Percentiles rank a stretch among this genome's conserved stretches.
phyloP scores from a whole-genome alignment of 345 rosid genomes.

The Eucalyptus microcorys region DNA sequence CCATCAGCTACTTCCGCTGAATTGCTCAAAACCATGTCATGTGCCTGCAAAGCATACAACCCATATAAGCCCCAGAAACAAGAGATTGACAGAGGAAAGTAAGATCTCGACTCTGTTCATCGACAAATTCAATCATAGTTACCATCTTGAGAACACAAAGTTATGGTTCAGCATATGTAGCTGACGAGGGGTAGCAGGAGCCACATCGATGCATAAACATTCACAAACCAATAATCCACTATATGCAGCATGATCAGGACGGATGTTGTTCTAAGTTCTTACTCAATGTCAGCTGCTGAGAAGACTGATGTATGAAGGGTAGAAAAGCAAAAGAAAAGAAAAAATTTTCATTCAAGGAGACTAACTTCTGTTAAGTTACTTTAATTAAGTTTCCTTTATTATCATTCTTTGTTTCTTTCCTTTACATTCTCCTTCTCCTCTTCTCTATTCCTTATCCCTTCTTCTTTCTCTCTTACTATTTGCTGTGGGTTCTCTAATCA shows the following conservation, averaged over 20 bases:
- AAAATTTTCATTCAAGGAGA: neutral
- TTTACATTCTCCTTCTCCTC: no score
- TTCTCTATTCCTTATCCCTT: no score
- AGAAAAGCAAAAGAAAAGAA: neutral
- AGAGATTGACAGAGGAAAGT: neutral
- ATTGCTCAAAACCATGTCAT: conserved; percentile 18
- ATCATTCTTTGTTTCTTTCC: no score
- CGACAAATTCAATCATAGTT: neutral
- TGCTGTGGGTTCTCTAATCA: no score
- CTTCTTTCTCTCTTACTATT: no score
- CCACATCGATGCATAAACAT: neutral
- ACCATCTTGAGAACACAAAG: neutral
- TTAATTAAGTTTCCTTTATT: no score
- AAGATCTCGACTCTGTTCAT: neutral
- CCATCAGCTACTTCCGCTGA: conserved; percentile 14
- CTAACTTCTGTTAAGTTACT: no score
- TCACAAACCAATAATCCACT: neutral
- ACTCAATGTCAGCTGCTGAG: neutral
- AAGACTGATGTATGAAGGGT: neutral
- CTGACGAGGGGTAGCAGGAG: neutral
- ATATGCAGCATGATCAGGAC: neutral
- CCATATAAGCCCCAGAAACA: neutral
- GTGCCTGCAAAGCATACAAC: conserved; percentile 7
- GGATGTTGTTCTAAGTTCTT: neutral
- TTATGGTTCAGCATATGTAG: neutral